Percentiles rank a stretch among this genome's conserved stretches.
These are phyloP conservation scores for Carex cristatella DNA, from an alignment of 176 grass and related monocot species.

Conservation along the genomic window DNA sequence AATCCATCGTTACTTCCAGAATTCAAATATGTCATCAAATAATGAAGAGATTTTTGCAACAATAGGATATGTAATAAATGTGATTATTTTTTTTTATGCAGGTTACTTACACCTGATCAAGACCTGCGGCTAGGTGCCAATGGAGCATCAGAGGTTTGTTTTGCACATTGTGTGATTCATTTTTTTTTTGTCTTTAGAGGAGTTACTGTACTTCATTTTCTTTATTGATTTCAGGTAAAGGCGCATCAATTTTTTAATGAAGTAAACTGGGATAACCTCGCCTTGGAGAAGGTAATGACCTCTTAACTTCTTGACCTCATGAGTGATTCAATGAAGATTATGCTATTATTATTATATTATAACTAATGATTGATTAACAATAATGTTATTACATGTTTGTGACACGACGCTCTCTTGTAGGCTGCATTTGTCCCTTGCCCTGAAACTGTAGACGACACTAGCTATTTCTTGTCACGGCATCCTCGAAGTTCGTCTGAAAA, in stretches of 20 bases:
- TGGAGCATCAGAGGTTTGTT: slow-evolving; percentile 33
- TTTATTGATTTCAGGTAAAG: slow-evolving; percentile 37
- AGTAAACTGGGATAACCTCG: slow-evolving; percentile 28
- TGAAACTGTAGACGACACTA: slow-evolving; percentile 34
- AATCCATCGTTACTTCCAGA: neutral
- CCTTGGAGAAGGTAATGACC: slow-evolving; percentile 30
- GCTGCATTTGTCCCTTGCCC: slow-evolving; percentile 37
- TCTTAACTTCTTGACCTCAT: neutral
- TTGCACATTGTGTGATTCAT: slow-evolving; percentile 1
- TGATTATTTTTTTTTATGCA: slow-evolving; percentile 2
- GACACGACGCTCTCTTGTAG: slow-evolving; percentile 1
- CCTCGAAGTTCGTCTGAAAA: slow-evolving; percentile 14
- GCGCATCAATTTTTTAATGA: slow-evolving; percentile 32
- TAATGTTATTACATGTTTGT: neutral
- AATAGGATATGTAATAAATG: neutral
- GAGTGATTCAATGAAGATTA: neutral
- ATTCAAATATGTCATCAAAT: neutral
- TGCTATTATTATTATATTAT: neutral
- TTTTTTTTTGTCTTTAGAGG: slow-evolving; percentile 1
- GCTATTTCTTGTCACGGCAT: slow-evolving; percentile 33
- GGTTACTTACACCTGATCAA: slow-evolving; percentile 36
- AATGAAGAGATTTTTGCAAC: neutral
- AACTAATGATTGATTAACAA: neutral
- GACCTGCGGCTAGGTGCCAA: slow-evolving; percentile 28
- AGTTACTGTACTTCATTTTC: neutral